Evolutionary conservation across 768 basidiomycete genomes (phyloP).

Genomic region (Xerocomus spinulosus): DNA sequence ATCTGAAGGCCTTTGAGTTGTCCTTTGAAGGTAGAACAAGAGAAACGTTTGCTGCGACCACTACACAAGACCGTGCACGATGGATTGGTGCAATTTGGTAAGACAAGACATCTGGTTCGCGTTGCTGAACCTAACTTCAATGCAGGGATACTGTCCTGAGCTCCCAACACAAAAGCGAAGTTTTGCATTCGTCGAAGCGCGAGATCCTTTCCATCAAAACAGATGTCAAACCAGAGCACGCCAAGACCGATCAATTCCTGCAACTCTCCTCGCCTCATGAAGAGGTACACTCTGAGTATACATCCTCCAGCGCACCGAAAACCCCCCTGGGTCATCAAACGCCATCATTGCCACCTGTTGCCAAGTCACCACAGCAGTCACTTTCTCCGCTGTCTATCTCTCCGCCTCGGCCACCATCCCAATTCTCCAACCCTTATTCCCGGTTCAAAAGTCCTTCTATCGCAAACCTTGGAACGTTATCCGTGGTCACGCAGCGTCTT

Average conservation of each 20-base stretch:
- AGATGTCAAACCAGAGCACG: constrained; percentile 1
- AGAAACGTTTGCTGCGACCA: constrained; percentile 60
- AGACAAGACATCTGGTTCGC: constrained; percentile 9
- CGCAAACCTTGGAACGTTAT: constrained; percentile 53
- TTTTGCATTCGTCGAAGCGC: not conserved
- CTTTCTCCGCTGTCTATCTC: constrained; percentile 14
- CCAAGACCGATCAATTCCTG: not conserved
- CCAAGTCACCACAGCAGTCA: constrained; percentile 21
- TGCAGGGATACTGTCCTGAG: constrained; percentile 57
- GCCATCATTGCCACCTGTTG: constrained; percentile 24
- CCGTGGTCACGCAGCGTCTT: constrained; percentile 63
- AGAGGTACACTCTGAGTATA: constrained; percentile 25
- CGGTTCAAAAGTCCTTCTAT: constrained; percentile 54
- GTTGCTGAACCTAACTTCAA: not conserved
- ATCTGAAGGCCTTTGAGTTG: constrained; percentile 61
- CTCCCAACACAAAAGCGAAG: constrained; percentile 24
- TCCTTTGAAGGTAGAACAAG: constrained; percentile 46
- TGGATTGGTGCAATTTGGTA: constrained; percentile 79
- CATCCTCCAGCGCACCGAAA: constrained; percentile 22
- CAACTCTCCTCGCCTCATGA: constrained; percentile 12
- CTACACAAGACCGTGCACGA: constrained; percentile 58
- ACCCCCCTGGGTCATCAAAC: constrained; percentile 2
- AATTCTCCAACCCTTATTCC: constrained; percentile 21
- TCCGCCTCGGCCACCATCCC: constrained; percentile 25
- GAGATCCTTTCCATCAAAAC: constrained; percentile 17